A percentile compares a stretch with the other conserved stretches of the same genome.
phyloP scores from a whole-genome alignment of 2,329 filamentous ascomycete species.

The Pseudomassariella vexata region DNA sequence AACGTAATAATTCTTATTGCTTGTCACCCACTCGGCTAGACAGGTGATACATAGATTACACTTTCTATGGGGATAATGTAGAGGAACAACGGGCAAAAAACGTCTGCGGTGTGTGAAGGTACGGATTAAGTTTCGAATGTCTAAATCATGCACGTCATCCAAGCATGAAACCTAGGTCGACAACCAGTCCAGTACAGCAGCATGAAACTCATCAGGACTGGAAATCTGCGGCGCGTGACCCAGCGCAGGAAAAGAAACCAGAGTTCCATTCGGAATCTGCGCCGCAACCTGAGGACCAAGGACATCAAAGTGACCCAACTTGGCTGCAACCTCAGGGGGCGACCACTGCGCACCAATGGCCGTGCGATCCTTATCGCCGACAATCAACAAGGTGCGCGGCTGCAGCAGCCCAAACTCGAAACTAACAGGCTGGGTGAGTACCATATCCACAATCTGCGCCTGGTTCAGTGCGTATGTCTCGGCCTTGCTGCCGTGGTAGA shows the following conservation, averaged over 20 bases:
- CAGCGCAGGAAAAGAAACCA: slow-evolving; percentile 40
- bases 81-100: too few species aligned
- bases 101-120: too few species aligned
- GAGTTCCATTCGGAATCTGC: slow-evolving; percentile 35
- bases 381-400: slow-evolving; percentile 39
- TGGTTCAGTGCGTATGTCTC: slow-evolving; percentile 38
- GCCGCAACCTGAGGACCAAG: slow-evolving; percentile 39
- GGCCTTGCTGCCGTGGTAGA: slow-evolving; percentile 40
- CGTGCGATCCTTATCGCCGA: slow-evolving; percentile 47
- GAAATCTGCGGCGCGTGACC: slow-evolving; percentile 51
- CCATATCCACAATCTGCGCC: slow-evolving; percentile 47
- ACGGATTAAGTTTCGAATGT: too few species aligned
- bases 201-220: too few species aligned
- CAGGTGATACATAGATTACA: too few species aligned
- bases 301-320: slow-evolving; percentile 42
- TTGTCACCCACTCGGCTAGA: too few species aligned
- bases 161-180: too few species aligned
- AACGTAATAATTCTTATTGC: too few species aligned
- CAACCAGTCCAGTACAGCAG: too few species aligned
- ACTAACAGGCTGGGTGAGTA: slow-evolving; percentile 45
- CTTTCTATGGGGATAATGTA: too few species aligned
- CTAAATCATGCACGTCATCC: too few species aligned
- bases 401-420: slow-evolving; percentile 42
- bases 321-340: slow-evolving; percentile 33
- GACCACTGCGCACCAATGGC: slow-evolving; percentile 50